These are phyloP conservation scores for Macrophomina tecta DNA, from an alignment of 2,329 filamentous ascomycete genomes.

Conservation along the genomic window DNA sequence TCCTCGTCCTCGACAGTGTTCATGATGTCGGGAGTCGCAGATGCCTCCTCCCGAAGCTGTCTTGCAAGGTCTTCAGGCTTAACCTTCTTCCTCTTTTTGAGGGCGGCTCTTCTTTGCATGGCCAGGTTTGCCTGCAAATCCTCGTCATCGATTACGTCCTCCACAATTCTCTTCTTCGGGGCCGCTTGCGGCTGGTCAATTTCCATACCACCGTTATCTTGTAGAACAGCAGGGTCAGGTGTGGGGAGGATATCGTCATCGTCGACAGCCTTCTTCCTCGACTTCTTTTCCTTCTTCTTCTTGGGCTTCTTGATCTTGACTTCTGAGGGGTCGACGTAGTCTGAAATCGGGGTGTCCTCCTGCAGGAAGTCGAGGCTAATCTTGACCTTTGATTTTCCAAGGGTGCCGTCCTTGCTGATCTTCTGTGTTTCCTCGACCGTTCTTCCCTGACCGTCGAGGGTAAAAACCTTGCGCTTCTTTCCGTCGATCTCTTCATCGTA, in stretches of 20 bases:
- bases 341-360: constrained; percentile 70
- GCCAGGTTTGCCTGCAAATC: constrained; percentile 87
- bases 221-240: constrained; percentile 31
- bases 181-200: constrained; percentile 61
- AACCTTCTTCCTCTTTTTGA: constrained; percentile 90
- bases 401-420: constrained; percentile 57
- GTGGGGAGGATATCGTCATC: constrained; percentile 60
- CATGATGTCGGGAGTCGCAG: constrained; percentile 54
- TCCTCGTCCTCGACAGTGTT: constrained; percentile 66
- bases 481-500: constrained; percentile 96
- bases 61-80: constrained; percentile 86
- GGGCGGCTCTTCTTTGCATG: constrained; percentile 77
- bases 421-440: constrained; percentile 66
- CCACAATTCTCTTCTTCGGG: constrained; percentile 62
- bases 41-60: constrained; percentile 71
- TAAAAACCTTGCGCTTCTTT: constrained; percentile 88
- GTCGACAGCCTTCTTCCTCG: constrained; percentile 72
- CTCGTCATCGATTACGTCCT: constrained; percentile 86
- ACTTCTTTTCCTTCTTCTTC: constrained; percentile 77
- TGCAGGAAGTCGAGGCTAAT: constrained; percentile 76
- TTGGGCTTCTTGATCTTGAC: constrained; percentile 95
- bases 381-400: constrained; percentile 67
- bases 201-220: constrained; percentile 69
- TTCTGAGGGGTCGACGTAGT: constrained; percentile 85
- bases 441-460: constrained; percentile 78